Evolutionary conservation across 192 early-diverging fungal species (phyloP), one percentile per base, ranked within the genome.

Genomic region (Umbelopsis ramanniana): DNA sequence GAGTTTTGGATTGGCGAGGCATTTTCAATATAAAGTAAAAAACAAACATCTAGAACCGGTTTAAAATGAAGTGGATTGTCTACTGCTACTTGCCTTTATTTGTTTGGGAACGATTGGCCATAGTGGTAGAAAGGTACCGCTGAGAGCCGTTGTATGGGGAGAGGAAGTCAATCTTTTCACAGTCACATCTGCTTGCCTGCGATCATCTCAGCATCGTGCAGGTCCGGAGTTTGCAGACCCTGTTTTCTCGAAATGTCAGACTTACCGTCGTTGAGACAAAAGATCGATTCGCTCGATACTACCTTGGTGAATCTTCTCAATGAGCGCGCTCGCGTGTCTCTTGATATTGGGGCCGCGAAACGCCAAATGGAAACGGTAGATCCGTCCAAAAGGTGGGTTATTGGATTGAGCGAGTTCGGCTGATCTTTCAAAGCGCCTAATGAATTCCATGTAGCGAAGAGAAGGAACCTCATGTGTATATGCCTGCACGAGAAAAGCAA

Each of bases 321-420:
- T 82, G 90, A 95, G 76, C 90, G 94, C 29, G 93, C 94, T 12
- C 83, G 86, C 21, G 78, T 94, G 22, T 92, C 92, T 17, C 83
- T 94, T 57, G 91, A 92, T 76, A 91, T 96, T 72, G 94, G 92
- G 7, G 83, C 89, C 8, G 89, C 88, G 48, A 93, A 93, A 71
- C 82, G 83, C 12, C 75, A 84, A 69, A 40, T 68, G 21, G 83
- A 80, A 26, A 19, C 29, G 14, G 33, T 35, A 3, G 15, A 11
- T 12, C 3, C 57, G 3, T 9, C 15, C 11, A 15, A 29, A 63
- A 63, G 57, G 57, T 63, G 26, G 14, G 57, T 37, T 37, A 29
- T 29, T 29, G 29, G 17, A 35, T n/a, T 2, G 5, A 37, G 57
- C 57, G 2, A 37, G 3, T 37, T 9, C 57, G 57, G 57, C 0